phyloP scores from a whole-genome alignment of 495 filamentous ascomycete genomes.

The Lophiostoma macrostomum region DNA sequence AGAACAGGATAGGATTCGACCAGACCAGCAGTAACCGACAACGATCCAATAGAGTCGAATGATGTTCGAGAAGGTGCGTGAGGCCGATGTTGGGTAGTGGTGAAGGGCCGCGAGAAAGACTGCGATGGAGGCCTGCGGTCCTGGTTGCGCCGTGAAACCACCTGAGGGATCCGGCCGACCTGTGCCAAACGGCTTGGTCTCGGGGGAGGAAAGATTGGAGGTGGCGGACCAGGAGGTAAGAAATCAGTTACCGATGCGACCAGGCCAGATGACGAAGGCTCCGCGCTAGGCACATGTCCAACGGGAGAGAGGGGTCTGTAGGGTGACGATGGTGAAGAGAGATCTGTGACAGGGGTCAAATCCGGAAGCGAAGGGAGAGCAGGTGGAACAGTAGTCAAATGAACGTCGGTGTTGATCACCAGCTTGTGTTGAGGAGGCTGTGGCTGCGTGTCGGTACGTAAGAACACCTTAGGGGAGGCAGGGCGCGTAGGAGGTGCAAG shows the following conservation, averaged over 20 bases:
- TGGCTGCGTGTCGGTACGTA: conserved; percentile 31
- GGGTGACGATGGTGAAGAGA: conserved; percentile 18
- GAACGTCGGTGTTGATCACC: conserved; percentile 6
- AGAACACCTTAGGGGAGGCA: conserved; percentile 44
- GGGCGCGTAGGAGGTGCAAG: conserved; percentile 41
- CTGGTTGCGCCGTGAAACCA: conserved; percentile 68
- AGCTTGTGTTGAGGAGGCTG: conserved; percentile 14
- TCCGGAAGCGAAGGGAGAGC: conserved; percentile 6
- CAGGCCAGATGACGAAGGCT: not conserved
- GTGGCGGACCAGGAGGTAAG: conserved; percentile 35
- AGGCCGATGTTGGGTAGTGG: conserved; percentile 44
- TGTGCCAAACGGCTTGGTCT: conserved; percentile 58
- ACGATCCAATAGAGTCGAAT: conserved; percentile 4
- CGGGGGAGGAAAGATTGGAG: conserved; percentile 37
- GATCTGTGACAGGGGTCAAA: conserved; percentile 22
- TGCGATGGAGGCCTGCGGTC: conserved; percentile 67
- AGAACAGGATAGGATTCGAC: conserved; percentile 30
- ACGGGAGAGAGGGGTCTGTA: conserved; percentile 7
- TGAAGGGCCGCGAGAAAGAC: conserved; percentile 84
- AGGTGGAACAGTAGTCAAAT: not conserved
- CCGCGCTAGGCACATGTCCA: not conserved
- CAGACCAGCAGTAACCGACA: conserved; percentile 18
- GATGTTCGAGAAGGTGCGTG: conserved; percentile 31
- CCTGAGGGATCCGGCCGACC: conserved; percentile 86
- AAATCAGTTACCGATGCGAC: not conserved